Percentiles rank a stretch among this genome's conserved stretches.
These are phyloP conservation scores for Myriangium duriaei DNA, from an alignment of 2,329 filamentous ascomycete species.

Conservation along the genomic window DNA sequence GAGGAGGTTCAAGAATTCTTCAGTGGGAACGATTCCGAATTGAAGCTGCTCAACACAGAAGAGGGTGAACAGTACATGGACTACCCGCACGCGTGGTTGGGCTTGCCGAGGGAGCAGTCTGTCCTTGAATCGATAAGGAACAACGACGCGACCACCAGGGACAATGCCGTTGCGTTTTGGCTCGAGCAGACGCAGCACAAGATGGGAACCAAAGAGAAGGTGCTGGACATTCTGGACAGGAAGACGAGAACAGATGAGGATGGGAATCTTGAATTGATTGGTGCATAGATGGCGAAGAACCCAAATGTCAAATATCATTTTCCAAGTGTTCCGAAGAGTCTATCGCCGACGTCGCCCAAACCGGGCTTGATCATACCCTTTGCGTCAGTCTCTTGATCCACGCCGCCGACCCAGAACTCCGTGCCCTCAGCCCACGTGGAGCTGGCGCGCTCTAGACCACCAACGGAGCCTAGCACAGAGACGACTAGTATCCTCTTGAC, in stretches of 20 bases:
- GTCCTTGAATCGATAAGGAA: constrained; percentile 34
- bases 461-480: constrained; percentile 57
- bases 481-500: constrained; percentile 69
- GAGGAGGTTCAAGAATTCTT: constrained; percentile 60
- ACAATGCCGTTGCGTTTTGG: constrained; percentile 29
- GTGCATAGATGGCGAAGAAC: background rate
- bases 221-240: constrained; percentile 48
- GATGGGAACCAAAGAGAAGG: constrained; percentile 43
- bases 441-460: constrained; percentile 60
- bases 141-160: constrained; percentile 20
- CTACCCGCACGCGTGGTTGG: constrained; percentile 61
- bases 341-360: constrained; percentile 79
- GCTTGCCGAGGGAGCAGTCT: constrained; percentile 60
- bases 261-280: constrained; percentile 6
- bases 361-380: constrained; percentile 85
- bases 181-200: constrained; percentile 31
- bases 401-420: constrained; percentile 69
- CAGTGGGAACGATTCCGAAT: constrained; percentile 30
- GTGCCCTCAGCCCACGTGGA: constrained; percentile 65
- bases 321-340: constrained; percentile 77
- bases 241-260: constrained; percentile 14
- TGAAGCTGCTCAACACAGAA: constrained; percentile 47
- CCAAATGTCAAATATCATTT: constrained; percentile 41
- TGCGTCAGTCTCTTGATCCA: constrained; percentile 63
- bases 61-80: constrained; percentile 45